Conservation (phyloP, 2,329 filamentous ascomycete species). For the Diaporthe vexans region DNA sequence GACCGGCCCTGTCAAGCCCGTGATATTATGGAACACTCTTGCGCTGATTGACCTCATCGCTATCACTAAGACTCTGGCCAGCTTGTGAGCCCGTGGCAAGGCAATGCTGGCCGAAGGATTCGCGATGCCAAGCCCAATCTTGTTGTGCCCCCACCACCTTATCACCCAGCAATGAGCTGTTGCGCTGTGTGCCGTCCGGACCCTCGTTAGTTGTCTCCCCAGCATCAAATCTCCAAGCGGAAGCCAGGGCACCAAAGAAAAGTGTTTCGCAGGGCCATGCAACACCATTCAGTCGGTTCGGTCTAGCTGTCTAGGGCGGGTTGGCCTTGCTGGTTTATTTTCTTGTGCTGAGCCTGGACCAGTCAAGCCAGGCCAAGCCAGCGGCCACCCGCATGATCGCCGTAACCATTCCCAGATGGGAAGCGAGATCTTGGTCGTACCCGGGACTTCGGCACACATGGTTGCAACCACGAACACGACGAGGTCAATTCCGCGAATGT, state of each 20-base stretch:
- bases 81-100: neutral
- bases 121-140: slow-evolving; percentile 19
- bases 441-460: slow-evolving; percentile 14
- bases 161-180: neutral
- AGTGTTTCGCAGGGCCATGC: neutral
- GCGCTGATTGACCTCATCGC: neutral
- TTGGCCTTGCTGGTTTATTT: neutral
- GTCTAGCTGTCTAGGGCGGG: slow-evolving; percentile 6
- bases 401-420: slow-evolving; percentile 32
- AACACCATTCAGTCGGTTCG: slow-evolving; percentile 2
- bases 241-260: neutral
- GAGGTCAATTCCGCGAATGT: neutral
- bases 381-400: slow-evolving; percentile 19
- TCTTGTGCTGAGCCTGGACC: slow-evolving; percentile 2
- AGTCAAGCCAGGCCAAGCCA: slow-evolving; percentile 18
- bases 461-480: slow-evolving; percentile 21
- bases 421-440: slow-evolving; percentile 34
- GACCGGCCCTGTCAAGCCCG: neutral
- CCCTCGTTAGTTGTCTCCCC: neutral
- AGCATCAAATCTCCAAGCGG: neutral
- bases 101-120: neutral
- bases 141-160: neutral
- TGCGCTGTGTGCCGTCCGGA: neutral
- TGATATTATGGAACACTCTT: neutral
- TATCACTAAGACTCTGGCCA: neutral